Base-by-base conservation (phyloP, 805 yeast species). In the Cyberlindnera xishuangbannaensis region DNA sequence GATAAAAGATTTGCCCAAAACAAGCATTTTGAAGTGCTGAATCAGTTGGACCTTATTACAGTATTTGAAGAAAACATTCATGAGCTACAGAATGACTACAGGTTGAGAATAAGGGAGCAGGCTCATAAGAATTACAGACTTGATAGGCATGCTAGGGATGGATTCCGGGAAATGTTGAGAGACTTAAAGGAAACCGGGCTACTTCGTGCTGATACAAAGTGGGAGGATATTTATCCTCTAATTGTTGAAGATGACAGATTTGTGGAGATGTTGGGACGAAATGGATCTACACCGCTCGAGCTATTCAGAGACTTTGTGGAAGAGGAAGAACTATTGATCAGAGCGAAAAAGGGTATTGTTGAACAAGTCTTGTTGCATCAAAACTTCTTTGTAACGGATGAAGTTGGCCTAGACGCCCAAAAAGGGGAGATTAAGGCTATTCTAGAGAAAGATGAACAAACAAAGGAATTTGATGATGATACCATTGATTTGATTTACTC, bases 281-380 rank as follows among this genome's bases (percentile, higher is more conserved):
- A 71, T 28, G 95, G 95, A 0, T 85, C 95, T 0, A 69, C 77
- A 1, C 81, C 95, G 1, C 50, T 78, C 26, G 95, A 86, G 42
- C 56, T 83, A 25, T 86, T 81, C 53, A 71, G 84, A 73, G 95
- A 87, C 53, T 48, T 71, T 0, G 67, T 81, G 4, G 87, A 81
- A 44, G 78, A 73, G 36, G 76, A 74, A 45, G 66, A 69, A 21
- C 71, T 76, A 34, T 48, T 65, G 2, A 51, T 83, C 28, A 70
- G 68, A 39, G 74, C 77, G 15, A 74, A 76, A 49, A 72, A 72
- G 34, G 84, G 78, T 32, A 56, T 79, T 26, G 71, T 77, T 2
- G 71, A 71, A 31, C 77, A 71, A 41, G 53, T 69, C 6, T 45
- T 79, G 18, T 55, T 66, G 5, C 68, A 65, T 20, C 47, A 51